Conservation (phyloP, 169 alveolate genomes). For the Plasmodium cynomolgi region DNA sequence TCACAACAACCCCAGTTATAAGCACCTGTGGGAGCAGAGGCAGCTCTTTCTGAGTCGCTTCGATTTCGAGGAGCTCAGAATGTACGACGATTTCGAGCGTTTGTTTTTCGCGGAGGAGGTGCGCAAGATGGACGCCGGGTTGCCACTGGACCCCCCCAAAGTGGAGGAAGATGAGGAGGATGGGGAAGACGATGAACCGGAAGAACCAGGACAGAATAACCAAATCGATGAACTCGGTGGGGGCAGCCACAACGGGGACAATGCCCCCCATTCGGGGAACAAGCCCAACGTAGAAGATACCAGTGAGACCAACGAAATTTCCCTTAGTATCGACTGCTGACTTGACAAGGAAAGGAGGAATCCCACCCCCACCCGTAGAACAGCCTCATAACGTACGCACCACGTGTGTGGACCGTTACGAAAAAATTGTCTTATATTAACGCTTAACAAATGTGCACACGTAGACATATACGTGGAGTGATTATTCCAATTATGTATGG, state of each 20-base stretch:
- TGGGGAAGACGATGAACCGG: background rate
- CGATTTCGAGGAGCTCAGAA: slow-evolving; percentile 47
- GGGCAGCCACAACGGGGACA: background rate
- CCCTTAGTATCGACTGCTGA: background rate
- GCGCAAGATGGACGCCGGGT: background rate
- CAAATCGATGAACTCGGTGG: background rate
- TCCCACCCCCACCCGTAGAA: background rate
- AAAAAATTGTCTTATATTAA: background rate
- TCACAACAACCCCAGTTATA: slow-evolving; percentile 43
- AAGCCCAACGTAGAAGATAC: background rate
- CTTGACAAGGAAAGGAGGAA: background rate
- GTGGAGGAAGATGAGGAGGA: background rate
- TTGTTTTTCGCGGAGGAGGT: slow-evolving; percentile 44
- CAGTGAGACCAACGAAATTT: background rate
- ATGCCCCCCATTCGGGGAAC: background rate
- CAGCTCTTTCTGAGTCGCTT: slow-evolving; percentile 26
- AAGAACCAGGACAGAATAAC: background rate
- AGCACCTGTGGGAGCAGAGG: slow-evolving; percentile 38
- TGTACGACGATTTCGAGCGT: slow-evolving; percentile 21
- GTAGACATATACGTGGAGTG: background rate
- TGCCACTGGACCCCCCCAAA: background rate
- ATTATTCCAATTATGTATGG: background rate
- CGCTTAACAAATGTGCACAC: background rate
- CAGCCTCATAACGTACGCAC: background rate
- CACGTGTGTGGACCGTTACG: background rate